These are phyloP conservation scores for Petunia axillaris DNA, from an alignment of 257 asterid genomes.

Conservation along the genomic window DNA sequence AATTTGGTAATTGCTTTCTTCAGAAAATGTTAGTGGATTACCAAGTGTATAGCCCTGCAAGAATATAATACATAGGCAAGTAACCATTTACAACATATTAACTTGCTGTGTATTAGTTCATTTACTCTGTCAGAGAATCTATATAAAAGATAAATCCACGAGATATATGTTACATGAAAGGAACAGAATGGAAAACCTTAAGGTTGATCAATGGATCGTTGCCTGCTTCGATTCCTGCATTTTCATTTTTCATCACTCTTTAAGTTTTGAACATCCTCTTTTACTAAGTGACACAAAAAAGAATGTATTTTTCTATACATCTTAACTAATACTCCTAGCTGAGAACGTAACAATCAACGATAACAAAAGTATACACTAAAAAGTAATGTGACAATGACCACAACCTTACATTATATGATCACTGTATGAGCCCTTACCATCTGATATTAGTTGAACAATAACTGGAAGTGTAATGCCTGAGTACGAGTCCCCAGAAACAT, in stretches of 20 bases:
- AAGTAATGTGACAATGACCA: not conserved
- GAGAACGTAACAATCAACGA: not conserved
- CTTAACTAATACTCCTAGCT: not conserved
- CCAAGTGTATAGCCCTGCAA: conserved; percentile 47
- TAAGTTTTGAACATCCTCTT: not conserved
- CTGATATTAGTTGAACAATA: conserved; percentile 32
- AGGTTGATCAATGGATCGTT: conserved; percentile 39
- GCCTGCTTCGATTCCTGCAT: conserved; percentile 47
- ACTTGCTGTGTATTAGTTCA: too few relatives aligned
- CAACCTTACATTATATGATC: not conserved
- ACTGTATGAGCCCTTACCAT: conserved; percentile 29
- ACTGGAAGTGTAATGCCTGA: conserved; percentile 42
- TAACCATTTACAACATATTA: not conserved
- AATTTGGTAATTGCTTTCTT: conserved; percentile 24
- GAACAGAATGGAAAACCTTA: conserved; percentile 31
- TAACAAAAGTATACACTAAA: not conserved
- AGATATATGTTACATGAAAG: not conserved
- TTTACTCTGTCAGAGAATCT: too few relatives aligned
- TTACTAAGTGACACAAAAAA: not conserved
- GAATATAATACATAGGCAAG: not conserved
- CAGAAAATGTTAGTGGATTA: conserved; percentile 30
- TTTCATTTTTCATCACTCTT: not conserved
- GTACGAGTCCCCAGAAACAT: conserved; percentile 50
- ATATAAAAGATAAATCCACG: too few relatives aligned
- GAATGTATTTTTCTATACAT: not conserved